A percentile compares a stretch with the other conserved stretches of the same genome.
These are phyloP conservation scores for Neopestalotiopsis rosae DNA, from an alignment of 2,329 filamentous ascomycete genomes.

Conservation along the genomic window DNA sequence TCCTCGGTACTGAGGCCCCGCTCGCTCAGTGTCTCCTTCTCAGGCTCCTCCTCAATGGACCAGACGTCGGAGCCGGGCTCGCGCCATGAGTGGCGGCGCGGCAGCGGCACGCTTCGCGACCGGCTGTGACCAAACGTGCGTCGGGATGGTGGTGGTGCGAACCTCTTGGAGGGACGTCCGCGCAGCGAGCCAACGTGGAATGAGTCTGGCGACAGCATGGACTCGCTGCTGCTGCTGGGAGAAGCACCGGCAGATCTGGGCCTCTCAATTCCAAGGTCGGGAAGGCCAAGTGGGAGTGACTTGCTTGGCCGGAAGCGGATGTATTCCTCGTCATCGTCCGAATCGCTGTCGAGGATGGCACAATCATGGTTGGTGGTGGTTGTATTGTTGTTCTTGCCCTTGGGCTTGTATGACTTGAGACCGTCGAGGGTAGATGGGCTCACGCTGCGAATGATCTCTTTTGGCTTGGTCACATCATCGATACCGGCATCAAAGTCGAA, in stretches of 20 bases:
- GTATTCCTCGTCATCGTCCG: constrained; percentile 54
- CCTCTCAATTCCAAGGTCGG: constrained; percentile 47
- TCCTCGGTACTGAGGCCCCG: constrained; percentile 41
- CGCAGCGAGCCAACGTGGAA: constrained; percentile 38
- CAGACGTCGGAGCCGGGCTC: constrained; percentile 65
- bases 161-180: constrained; percentile 32
- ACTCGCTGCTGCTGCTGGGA: constrained; percentile 38
- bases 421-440: constrained; percentile 62
- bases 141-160: constrained; percentile 29
- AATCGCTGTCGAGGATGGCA: constrained; percentile 46
- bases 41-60: constrained; percentile 64
- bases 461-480: constrained; percentile 52
- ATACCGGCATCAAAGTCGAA: constrained; percentile 62
- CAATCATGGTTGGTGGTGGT: constrained; percentile 35
- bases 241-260: constrained; percentile 37
- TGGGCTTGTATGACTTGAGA: constrained; percentile 49
- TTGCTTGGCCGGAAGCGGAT: constrained; percentile 51
- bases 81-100: constrained; percentile 57
- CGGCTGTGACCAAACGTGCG: constrained; percentile 38
- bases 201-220: constrained; percentile 30
- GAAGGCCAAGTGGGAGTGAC: constrained; percentile 47
- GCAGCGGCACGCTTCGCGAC: constrained; percentile 38
- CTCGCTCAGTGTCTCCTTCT: constrained; percentile 56
- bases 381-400: constrained; percentile 37
- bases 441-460: constrained; percentile 56